phyloP scores from a whole-genome alignment of 1,139 yeast genomes.

The Geotrichum carabidarum region DNA sequence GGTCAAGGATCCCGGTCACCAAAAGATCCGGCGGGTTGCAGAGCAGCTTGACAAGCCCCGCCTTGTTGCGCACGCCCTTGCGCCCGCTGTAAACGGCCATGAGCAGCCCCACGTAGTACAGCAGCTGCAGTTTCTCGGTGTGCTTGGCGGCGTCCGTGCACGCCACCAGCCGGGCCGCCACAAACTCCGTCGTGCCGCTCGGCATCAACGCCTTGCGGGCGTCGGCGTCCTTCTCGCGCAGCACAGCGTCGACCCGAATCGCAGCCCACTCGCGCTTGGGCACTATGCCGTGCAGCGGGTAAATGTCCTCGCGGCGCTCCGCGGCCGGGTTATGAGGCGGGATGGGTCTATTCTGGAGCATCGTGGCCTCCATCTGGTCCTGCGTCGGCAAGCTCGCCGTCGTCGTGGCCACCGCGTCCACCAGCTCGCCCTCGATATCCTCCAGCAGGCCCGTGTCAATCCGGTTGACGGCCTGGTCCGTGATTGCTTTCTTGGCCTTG shows the following conservation, averaged over 20 bases:
- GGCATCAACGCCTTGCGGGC: slow-evolving; percentile 58
- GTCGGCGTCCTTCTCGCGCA: slow-evolving; percentile 47
- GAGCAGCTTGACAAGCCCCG: slow-evolving; percentile 55
- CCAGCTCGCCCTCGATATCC: slow-evolving; percentile 70
- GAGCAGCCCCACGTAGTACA: slow-evolving; percentile 73
- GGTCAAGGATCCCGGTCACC: slow-evolving; percentile 64
- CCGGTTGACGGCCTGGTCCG: slow-evolving; percentile 72
- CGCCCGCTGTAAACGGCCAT: slow-evolving; percentile 75
- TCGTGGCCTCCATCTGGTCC: slow-evolving; percentile 50
- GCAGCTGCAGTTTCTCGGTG: slow-evolving; percentile 56
- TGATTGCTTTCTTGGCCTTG: slow-evolving; percentile 87
- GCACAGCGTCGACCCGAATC: slow-evolving; percentile 56
- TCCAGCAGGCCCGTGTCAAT: slow-evolving; percentile 78
- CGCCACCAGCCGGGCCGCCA: slow-evolving; percentile 47
- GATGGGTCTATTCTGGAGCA: slow-evolving; percentile 69
- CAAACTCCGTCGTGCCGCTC: slow-evolving; percentile 45
- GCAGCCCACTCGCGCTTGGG: slow-evolving; percentile 59
- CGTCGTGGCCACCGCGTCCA: slow-evolving; percentile 67
- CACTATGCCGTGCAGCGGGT: slow-evolving; percentile 66
- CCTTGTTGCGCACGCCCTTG: slow-evolving; percentile 56
- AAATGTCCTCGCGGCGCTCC: slow-evolving; percentile 72
- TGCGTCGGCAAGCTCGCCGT: slow-evolving; percentile 71
- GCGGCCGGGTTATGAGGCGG: slow-evolving; percentile 76
- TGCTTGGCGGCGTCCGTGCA: slow-evolving; percentile 37
- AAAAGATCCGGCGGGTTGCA: slow-evolving; percentile 67